Conservation (phyloP, 805 yeast species). For the Candida bentonensis region DNA sequence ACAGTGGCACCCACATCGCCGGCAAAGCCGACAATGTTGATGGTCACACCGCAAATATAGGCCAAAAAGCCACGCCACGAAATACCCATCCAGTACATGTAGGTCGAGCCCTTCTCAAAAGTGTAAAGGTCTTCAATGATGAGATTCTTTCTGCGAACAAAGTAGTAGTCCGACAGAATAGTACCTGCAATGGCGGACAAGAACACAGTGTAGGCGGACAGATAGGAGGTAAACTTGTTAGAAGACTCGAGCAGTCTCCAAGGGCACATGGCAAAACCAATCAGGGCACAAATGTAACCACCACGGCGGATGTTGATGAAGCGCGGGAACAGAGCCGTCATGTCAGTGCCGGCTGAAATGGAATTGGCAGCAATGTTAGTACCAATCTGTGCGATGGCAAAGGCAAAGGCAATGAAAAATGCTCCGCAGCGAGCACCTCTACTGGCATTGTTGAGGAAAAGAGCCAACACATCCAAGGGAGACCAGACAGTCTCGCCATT, state of each 20-base stretch:
- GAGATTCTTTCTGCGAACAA: conserved; percentile 61
- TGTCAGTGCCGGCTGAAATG: conserved; percentile 35
- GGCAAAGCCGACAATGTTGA: conserved; percentile 78
- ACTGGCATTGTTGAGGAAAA: conserved; percentile 32
- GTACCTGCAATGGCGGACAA: conserved; percentile 75
- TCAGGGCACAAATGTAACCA: conserved; percentile 57
- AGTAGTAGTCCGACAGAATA: conserved; percentile 42
- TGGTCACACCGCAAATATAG: conserved; percentile 64
- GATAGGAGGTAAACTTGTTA: conserved; percentile 61
- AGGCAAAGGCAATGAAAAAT: conserved; percentile 55
- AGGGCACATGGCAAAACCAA: conserved; percentile 64
- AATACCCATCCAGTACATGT: conserved; percentile 53
- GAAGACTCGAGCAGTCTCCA: conserved; percentile 67
- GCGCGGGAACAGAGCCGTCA: conserved; percentile 33
- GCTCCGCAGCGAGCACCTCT: conserved; percentile 62
- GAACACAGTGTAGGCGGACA: conserved; percentile 73
- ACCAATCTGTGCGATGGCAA: conserved; percentile 38
- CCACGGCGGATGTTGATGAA: conserved; percentile 59
- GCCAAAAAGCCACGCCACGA: conserved; percentile 81
- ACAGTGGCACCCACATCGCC: conserved; percentile 66
- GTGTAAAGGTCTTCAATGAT: conserved; percentile 51
- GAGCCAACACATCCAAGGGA: conserved; percentile 61
- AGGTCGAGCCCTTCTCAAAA: conserved; percentile 30
- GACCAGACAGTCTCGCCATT: conserved; percentile 69
- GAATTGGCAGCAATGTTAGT: conserved; percentile 36